Evolutionary conservation across 305 asterid genomes (phyloP).

Genomic region (Plantago coronopus): DNA sequence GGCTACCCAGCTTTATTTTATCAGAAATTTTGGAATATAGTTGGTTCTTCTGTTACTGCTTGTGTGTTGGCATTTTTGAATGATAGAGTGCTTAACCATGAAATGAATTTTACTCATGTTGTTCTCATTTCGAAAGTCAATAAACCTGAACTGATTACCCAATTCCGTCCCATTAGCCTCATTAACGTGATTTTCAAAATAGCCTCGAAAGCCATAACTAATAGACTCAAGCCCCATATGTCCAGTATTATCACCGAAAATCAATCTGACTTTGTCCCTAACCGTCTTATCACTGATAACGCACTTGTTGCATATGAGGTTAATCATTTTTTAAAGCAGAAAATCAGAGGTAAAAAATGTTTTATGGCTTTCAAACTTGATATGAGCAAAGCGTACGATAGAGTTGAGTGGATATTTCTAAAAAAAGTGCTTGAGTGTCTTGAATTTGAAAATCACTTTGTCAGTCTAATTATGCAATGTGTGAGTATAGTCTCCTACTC

Average conservation of each 20-base stretch:
- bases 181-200: background rate
- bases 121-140: no score
- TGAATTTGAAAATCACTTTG: background rate
- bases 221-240: background rate
- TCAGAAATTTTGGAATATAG: no score
- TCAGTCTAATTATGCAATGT: background rate
- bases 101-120: no score
- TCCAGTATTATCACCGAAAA: background rate
- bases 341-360: no score
- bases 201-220: no score
- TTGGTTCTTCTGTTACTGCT: background rate
- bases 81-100: no score
- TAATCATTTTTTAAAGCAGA: no score
- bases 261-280: background rate
- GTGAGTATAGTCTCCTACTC: background rate
- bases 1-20: background rate
- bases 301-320: no score
- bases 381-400: background rate
- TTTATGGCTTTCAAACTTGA: no score
- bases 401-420: background rate
- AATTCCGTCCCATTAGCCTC: background rate
- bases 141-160: no score
- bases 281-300: no score
- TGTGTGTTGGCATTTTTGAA: no score
- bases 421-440: background rate